phyloP scores from a whole-genome alignment of 495 filamentous ascomycete species.

The Penicillium desertorum region DNA sequence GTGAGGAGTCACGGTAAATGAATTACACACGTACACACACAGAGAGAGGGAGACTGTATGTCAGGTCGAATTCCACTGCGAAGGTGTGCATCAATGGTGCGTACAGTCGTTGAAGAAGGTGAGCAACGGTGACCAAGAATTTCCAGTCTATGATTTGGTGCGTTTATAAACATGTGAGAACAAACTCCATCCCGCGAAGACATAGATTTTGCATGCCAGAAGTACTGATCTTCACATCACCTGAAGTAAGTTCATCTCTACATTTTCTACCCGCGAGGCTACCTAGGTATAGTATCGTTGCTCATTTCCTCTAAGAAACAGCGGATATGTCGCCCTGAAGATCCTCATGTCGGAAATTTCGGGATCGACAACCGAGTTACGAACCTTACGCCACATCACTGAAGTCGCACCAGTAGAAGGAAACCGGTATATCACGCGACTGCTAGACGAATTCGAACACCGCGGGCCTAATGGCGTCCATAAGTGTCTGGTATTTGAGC shows the following conservation, averaged over 20 bases:
- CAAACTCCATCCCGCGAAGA: too few relatives aligned
- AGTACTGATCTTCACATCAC: conserved; percentile 25
- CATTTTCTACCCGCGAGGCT: conserved; percentile 1
- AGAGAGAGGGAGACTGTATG: too few relatives aligned
- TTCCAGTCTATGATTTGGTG: too few relatives aligned
- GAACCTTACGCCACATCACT: conserved; percentile 28
- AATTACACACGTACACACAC: too few relatives aligned
- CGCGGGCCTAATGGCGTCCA: conserved; percentile 50
- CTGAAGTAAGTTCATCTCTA: conserved; percentile 20
- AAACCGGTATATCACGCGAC: conserved; percentile 30
- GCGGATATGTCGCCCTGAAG: conserved; percentile 41
- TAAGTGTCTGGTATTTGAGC: conserved; percentile 50
- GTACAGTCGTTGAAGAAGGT: too few relatives aligned
- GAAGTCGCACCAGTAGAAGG: conserved; percentile 17
- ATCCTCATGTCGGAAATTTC: conserved; percentile 31
- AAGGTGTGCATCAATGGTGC: too few relatives aligned
- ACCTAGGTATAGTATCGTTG: conserved; percentile 14
- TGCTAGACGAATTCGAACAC: conserved; percentile 45
- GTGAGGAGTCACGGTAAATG: too few relatives aligned
- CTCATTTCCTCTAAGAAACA: conserved; percentile 20
- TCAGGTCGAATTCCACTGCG: too few relatives aligned
- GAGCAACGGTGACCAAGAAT: too few relatives aligned
- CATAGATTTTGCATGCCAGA: too few relatives aligned
- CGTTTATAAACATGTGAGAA: too few relatives aligned
- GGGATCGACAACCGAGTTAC: conserved; percentile 22